Base-by-base conservation (phyloP, 805 yeast species). In the Phaffomyces opuntiae region DNA sequence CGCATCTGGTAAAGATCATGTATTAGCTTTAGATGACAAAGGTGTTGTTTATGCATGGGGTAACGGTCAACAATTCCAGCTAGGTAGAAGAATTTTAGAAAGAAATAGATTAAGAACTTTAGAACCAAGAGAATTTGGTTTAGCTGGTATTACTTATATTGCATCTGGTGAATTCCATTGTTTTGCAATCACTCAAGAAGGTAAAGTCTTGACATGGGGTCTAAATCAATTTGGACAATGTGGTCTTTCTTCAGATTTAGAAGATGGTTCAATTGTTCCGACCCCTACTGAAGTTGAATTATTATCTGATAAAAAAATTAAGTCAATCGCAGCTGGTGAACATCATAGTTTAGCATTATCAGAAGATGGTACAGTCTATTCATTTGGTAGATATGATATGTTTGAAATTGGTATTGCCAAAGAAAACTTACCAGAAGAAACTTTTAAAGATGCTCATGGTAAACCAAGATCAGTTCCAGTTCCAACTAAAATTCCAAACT, bases 31-130 rank as follows among this genome's bases (percentile, higher is more conserved):
- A 34, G 95, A 90, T 62, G 69, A 77, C 25, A 82, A 78, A 57
- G 99, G 99, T 47, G 73, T 81, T 44, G 97, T 90, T 1, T 88
- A 77, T 60, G 90, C 98, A 0, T 93, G 99, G 99, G 99, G 99
- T 54, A 86, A 87, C 62, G 96, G 97, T 25, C 95, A 90, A 57
- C 95, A 87, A 59, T 80, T 73, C 65, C 98, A 93, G 68, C 73
- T 93, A 53, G 99, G 98, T 21, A 78, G 96, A 59, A 82, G 81
- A 57, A 80, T 90, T 24, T 60, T 81, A 65, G 97, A 80, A 67
- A 86, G 87, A 67, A 87, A 81, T 54, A 75, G 85, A 65, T 75
- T 74, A 57, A 75, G 80, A 49, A 78, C 88, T 3, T 70, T 87
- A 44, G 90, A 82, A 49, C 95, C 95, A 40, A 80, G 89, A 56